These are phyloP conservation scores for Hortaea werneckii DNA, from an alignment of 2,329 filamentous ascomycete genomes.

Conservation along the genomic window DNA sequence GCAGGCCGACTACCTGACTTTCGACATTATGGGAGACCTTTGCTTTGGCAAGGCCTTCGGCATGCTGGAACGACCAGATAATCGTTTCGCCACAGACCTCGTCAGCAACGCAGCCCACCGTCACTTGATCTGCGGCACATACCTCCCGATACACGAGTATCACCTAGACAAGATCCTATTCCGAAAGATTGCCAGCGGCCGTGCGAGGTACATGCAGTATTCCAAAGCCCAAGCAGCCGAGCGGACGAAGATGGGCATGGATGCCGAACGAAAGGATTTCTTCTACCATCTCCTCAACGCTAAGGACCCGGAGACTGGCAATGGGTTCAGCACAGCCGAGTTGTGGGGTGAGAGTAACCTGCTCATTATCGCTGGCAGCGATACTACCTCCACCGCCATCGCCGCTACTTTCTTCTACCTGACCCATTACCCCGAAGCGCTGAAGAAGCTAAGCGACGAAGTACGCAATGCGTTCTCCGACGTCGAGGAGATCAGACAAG, in stretches of 20 bases:
- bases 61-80: slow-evolving; percentile 15
- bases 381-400: slow-evolving; percentile 25
- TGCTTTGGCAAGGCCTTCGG: slow-evolving; percentile 20
- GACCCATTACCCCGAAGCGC: slow-evolving; percentile 16
- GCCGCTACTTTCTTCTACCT: slow-evolving; percentile 30
- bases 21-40: slow-evolving; percentile 39
- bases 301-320: slow-evolving; percentile 23
- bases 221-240: slow-evolving; percentile 19
- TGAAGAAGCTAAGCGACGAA: slow-evolving; percentile 22
- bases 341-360: slow-evolving; percentile 21
- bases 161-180: slow-evolving; percentile 16
- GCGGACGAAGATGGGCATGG: slow-evolving; percentile 10
- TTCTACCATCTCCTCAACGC: slow-evolving; percentile 15
- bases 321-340: slow-evolving; percentile 18
- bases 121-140: slow-evolving; percentile 31
- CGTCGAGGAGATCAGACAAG: slow-evolving; percentile 38
- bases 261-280: slow-evolving; percentile 8
- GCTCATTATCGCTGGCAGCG: slow-evolving; percentile 23
- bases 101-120: slow-evolving; percentile 36
- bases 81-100: slow-evolving; percentile 31
- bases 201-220: slow-evolving; percentile 19
- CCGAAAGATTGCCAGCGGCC: slow-evolving; percentile 14
- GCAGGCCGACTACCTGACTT: slow-evolving; percentile 31
- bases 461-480: slow-evolving; percentile 35
- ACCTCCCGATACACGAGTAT: slow-evolving; percentile 16